Conservation (phyloP, 2,329 filamentous ascomycete genomes). For the Teratosphaeria epicoccoides region DNA sequence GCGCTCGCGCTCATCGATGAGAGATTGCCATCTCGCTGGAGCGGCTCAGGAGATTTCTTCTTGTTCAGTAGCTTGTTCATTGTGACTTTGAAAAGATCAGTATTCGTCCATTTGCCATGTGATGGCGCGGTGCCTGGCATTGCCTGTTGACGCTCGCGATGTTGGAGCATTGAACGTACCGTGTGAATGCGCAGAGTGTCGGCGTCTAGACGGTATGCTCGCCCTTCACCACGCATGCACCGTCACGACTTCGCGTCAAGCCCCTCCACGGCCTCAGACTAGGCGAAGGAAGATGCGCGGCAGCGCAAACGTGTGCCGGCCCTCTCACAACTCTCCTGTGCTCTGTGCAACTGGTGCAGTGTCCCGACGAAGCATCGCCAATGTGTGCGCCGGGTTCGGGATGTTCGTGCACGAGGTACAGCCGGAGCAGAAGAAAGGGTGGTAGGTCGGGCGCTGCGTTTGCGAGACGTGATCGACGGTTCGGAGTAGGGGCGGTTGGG, state of each 20-base stretch:
- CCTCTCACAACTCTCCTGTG: constrained; percentile 2
- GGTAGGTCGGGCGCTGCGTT: background rate
- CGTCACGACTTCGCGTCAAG: background rate
- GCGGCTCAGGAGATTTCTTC: constrained; percentile 57
- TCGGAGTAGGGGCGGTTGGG: background rate
- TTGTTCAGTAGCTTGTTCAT: constrained; percentile 73
- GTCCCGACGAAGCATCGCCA: background rate
- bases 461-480: background rate
- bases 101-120: background rate
- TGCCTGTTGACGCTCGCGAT: constrained; percentile 2
- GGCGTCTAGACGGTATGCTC: background rate
- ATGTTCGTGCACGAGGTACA: background rate
- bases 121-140: constrained; percentile 8
- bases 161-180: constrained; percentile 2
- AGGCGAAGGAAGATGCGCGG: background rate
- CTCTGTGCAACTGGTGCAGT: background rate
- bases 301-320: constrained; percentile 1
- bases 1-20: constrained; percentile 8
- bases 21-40: constrained; percentile 16
- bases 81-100: constrained; percentile 14
- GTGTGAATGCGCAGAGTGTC: background rate
- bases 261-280: background rate
- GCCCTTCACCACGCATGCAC: background rate
- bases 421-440: background rate
- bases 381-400: background rate